Percentiles rank a stretch among this genome's conserved stretches.
phyloP scores from a whole-genome alignment of 1,284 basidiomycete species.

The Cutaneotrichosporon cutaneum region DNA sequence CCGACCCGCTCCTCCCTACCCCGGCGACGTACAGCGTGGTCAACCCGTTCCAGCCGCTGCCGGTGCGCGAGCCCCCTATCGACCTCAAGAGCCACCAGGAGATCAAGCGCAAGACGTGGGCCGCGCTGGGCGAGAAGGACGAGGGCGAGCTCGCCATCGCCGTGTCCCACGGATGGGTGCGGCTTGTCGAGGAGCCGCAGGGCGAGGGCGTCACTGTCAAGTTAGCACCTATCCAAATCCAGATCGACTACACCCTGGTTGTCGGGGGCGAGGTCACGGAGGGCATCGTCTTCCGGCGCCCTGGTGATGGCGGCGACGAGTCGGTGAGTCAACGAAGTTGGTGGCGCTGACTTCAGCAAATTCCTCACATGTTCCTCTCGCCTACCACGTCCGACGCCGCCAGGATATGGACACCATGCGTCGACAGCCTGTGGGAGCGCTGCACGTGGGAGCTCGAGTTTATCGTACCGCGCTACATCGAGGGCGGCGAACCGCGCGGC shows the following conservation, averaged over 20 bases:
- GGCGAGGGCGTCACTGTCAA: constrained; percentile 30
- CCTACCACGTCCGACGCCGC: constrained; percentile 86
- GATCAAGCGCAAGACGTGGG: constrained; percentile 87
- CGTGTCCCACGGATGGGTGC: constrained; percentile 75
- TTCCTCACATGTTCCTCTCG: constrained; percentile 89
- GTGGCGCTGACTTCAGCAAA: constrained; percentile 59
- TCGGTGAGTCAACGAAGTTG: constrained; percentile 62
- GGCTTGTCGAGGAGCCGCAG: constrained; percentile 37
- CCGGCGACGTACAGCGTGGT: constrained; percentile 66
- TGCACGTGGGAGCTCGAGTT: constrained; percentile 99
- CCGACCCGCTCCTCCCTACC: constrained; percentile 59
- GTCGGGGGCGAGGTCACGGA: constrained; percentile 42
- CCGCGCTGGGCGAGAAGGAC: constrained; percentile 82
- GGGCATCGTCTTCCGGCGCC: constrained; percentile 49
- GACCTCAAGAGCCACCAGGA: constrained; percentile 91
- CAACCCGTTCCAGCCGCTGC: constrained; percentile 57
- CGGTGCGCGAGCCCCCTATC: constrained; percentile 50
- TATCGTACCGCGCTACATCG: constrained; percentile 82
- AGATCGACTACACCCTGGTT: constrained; percentile 49
- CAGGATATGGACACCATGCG: constrained; percentile 94
- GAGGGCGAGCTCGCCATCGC: constrained; percentile 92
- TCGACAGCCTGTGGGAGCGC: constrained; percentile 93
- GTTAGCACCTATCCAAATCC: constrained; percentile 45
- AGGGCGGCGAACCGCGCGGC: constrained; percentile 59
- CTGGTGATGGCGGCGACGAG: constrained; percentile 44